A percentile compares a stretch with the other conserved stretches of the same genome.
Evolutionary conservation across 1,284 basidiomycete genomes (phyloP).

Genomic region (Fomitopsis betulina): DNA sequence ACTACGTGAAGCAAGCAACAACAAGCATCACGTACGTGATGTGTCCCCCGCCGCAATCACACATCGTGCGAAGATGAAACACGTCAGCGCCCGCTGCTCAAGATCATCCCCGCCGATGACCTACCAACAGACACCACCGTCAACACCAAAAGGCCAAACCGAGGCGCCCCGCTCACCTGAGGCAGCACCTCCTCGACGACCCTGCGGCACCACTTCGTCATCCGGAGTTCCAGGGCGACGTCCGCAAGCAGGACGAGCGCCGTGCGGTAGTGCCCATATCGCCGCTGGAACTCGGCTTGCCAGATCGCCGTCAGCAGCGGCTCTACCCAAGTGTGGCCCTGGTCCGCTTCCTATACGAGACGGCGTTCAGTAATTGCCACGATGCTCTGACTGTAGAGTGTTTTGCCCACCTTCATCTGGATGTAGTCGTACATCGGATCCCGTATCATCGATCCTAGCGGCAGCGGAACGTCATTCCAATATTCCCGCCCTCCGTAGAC

Average conservation of each 20-base stretch:
- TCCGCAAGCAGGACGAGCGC: slow-evolving; percentile 70
- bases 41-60: slow-evolving; percentile 44
- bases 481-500: slow-evolving; percentile 51
- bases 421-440: slow-evolving; percentile 61
- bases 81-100: slow-evolving; percentile 72
- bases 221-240: slow-evolving; percentile 67
- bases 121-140: slow-evolving; percentile 31
- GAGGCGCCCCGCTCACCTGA: slow-evolving; percentile 42
- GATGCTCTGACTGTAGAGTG: neutral
- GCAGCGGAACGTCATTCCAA: slow-evolving; percentile 31
- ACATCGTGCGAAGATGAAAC: slow-evolving; percentile 68
- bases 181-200: slow-evolving; percentile 76
- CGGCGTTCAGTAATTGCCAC: neutral
- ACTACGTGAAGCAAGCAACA: neutral
- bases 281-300: slow-evolving; percentile 74
- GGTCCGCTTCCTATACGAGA: slow-evolving; percentile 38
- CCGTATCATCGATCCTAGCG: slow-evolving; percentile 45
- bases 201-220: slow-evolving; percentile 58
- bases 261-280: slow-evolving; percentile 60
- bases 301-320: slow-evolving; percentile 66
- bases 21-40: slow-evolving; percentile 12
- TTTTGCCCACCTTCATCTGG: slow-evolving; percentile 48
- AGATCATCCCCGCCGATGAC: slow-evolving; percentile 65
- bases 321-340: slow-evolving; percentile 58
- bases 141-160: neutral